Evolutionary conservation across 129 eudicot species (phyloP).

Genomic region (Scalesia atractyloides): DNA sequence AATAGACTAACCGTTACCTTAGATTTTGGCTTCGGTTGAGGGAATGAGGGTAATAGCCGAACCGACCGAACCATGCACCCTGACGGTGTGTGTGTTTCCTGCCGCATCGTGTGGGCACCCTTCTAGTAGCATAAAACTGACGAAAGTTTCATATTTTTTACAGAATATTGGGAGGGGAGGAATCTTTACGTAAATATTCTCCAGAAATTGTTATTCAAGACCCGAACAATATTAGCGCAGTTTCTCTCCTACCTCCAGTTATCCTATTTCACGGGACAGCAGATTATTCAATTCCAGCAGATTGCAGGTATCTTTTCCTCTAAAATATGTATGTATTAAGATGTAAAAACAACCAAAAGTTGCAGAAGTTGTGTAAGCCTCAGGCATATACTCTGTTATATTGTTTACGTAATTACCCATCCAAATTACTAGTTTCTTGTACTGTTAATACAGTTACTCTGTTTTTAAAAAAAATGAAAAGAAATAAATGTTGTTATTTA

Average conservation of each 20-base stretch:
- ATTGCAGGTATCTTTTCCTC: slow-evolving; percentile 55
- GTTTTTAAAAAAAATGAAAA: neutral
- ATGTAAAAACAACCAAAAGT: neutral
- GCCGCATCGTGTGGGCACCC: slow-evolving; percentile 38
- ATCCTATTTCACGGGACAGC: slow-evolving; percentile 61
- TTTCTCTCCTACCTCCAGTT: slow-evolving; percentile 71
- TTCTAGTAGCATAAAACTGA: slow-evolving; percentile 33
- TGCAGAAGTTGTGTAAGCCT: neutral
- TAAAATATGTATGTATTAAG: neutral
- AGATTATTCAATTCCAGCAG: slow-evolving; percentile 74
- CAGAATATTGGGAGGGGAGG: slow-evolving; percentile 95
- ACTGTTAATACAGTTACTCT: neutral
- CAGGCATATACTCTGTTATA: neutral
- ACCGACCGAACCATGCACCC: no score
- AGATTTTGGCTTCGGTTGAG: no score
- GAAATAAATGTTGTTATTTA: slow-evolving; percentile 1
- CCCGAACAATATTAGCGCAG: slow-evolving; percentile 50
- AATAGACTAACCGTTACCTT: no score
- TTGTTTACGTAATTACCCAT: neutral
- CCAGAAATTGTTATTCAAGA: slow-evolving; percentile 85
- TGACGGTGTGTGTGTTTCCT: no score
- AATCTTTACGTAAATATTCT: slow-evolving; percentile 63
- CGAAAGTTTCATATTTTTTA: neutral
- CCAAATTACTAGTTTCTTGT: neutral
- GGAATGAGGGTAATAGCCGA: no score